Percentiles rank a stretch among this genome's conserved stretches.
Evolutionary conservation across 2,329 filamentous ascomycete species (phyloP).

Genomic region (Aspergillus hortae): DNA sequence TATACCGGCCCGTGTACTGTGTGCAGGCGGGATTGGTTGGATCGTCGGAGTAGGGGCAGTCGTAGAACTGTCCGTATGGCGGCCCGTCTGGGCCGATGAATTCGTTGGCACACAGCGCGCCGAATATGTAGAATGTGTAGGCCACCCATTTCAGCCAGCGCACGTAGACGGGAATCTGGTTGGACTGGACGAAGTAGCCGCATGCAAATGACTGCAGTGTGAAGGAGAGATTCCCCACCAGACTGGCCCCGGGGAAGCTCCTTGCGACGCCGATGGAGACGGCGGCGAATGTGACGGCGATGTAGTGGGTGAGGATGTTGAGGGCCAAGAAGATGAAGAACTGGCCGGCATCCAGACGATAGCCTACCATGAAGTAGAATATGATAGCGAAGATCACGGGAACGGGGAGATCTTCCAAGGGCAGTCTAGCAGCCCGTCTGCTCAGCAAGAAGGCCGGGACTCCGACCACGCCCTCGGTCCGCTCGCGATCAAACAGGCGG

Average conservation of each 20-base stretch:
- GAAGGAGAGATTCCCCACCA: conserved; percentile 69
- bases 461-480: conserved; percentile 67
- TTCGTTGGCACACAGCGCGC: conserved; percentile 68
- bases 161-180: conserved; percentile 72
- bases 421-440: conserved; percentile 63
- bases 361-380: conserved; percentile 75
- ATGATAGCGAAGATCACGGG: conserved; percentile 68
- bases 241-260: conserved; percentile 65
- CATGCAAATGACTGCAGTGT: conserved; percentile 72
- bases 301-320: conserved; percentile 67
- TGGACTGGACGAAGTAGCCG: conserved; percentile 71
- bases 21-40: conserved; percentile 61
- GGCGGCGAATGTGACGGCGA: conserved; percentile 68
- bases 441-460: conserved; percentile 68
- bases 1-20: conserved; percentile 65
- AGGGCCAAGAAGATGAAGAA: conserved; percentile 72
- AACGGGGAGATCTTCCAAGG: conserved; percentile 70
- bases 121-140: conserved; percentile 59
- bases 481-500: conserved; percentile 70
- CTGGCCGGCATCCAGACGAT: conserved; percentile 58
- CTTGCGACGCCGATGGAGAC: conserved; percentile 63
- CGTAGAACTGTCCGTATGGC: conserved; percentile 62
- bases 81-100: conserved; percentile 48
- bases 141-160: conserved; percentile 64
- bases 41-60: conserved; percentile 64